Conservation (phyloP, 257 asterid species). For the Agastache rugosa region DNA sequence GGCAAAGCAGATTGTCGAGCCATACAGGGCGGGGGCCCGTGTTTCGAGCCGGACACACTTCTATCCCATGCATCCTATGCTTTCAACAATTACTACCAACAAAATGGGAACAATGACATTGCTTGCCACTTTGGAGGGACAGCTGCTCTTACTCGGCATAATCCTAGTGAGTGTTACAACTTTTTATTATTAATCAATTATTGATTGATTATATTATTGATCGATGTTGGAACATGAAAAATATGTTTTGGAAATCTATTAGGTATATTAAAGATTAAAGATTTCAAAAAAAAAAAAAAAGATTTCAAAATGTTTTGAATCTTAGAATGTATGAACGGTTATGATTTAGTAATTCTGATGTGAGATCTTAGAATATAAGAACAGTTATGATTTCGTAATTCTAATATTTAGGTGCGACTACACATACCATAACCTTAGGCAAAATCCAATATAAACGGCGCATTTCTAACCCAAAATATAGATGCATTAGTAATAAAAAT, state of each 20-base stretch:
- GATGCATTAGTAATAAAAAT: not conserved
- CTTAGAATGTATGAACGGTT: not conserved
- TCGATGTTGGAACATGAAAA: not conserved
- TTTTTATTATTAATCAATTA: not conserved
- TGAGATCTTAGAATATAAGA: too few relatives aligned
- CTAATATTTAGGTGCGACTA: too few relatives aligned
- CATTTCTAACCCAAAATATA: too few relatives aligned
- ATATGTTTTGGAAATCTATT: not conserved
- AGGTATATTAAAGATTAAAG: too few relatives aligned
- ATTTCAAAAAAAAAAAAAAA: too few relatives aligned
- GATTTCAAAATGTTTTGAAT: not conserved
- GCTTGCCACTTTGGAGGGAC: constrained; percentile 94
- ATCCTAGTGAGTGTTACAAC: constrained; percentile 61
- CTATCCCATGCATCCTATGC: constrained; percentile 79
- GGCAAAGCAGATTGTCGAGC: constrained; percentile 68
- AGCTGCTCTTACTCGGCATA: constrained; percentile 51
- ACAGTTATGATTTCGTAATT: too few relatives aligned
- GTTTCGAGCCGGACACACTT: constrained; percentile 69
- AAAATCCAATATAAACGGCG: too few relatives aligned
- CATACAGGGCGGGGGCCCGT: constrained; percentile 72
- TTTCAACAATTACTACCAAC: constrained; percentile 80
- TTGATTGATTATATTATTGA: not conserved
- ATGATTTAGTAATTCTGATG: too few relatives aligned
- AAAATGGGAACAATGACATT: constrained; percentile 72
- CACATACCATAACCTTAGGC: too few relatives aligned